A percentile compares a stretch with the other conserved stretches of the same genome.
Evolutionary conservation across 2,329 filamentous ascomycete genomes (phyloP).

Genomic region (Talaromyces sp.): DNA sequence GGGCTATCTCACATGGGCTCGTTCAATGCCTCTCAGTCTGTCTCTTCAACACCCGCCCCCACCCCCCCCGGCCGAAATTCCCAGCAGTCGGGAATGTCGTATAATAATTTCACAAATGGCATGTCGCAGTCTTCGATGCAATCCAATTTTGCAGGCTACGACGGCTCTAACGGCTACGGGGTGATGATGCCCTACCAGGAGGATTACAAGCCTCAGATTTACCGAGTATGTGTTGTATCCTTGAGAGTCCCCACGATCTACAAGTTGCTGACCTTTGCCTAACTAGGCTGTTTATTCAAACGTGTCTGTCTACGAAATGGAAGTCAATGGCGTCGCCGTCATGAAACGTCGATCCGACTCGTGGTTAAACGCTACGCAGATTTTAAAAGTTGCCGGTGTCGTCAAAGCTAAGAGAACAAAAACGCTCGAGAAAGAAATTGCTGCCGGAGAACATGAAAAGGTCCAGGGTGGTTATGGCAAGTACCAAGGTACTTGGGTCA

Average conservation of each 20-base stretch:
- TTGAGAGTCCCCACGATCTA: not conserved
- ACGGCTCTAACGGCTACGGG: constrained; percentile 38
- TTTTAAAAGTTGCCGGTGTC: constrained; percentile 93
- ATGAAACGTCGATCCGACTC: constrained; percentile 95
- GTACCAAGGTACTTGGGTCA: constrained; percentile 98
- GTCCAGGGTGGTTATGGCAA: constrained; percentile 98
- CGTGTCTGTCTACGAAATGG: constrained; percentile 97
- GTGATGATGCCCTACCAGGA: constrained; percentile 33
- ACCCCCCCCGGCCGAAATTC: constrained; percentile 38
- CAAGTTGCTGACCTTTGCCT: not conserved
- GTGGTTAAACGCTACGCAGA: constrained; percentile 97
- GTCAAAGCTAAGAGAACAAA: constrained; percentile 98
- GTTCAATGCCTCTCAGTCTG: constrained; percentile 42
- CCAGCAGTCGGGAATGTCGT: constrained; percentile 40
- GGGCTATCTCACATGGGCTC: constrained; percentile 35
- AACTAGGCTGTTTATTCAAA: constrained; percentile 84
- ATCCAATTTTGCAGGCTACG: constrained; percentile 34
- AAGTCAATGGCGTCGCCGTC: constrained; percentile 85
- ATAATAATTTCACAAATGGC: constrained; percentile 36
- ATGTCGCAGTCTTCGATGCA: constrained; percentile 27
- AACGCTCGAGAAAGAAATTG: constrained; percentile 95
- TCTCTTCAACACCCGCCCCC: constrained; percentile 41
- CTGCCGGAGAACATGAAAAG: constrained; percentile 95
- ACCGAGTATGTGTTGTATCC: constrained; percentile 34
- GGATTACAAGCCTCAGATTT: constrained; percentile 44